Evolutionary conservation across 2,329 filamentous ascomycete genomes (phyloP).

Genomic region (Colletotrichum abscissum): DNA sequence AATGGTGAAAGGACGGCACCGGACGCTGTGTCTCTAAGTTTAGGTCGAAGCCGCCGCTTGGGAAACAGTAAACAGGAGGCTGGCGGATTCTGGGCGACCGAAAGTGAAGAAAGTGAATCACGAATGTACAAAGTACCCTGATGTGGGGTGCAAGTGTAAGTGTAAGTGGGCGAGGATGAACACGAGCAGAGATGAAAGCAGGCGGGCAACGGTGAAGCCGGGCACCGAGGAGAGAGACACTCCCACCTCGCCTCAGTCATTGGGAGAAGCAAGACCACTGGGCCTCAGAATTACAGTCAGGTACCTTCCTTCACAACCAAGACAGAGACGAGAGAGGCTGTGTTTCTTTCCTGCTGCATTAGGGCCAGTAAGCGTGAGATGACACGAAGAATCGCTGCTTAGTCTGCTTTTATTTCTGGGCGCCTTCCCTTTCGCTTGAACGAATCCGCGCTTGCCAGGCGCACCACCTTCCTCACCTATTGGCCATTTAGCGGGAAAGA

Average conservation of each 20-base stretch:
- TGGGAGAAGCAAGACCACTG: background rate
- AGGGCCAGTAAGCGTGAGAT: background rate
- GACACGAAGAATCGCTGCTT: background rate
- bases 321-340: background rate
- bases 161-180: background rate
- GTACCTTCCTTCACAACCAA: no score
- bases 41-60: background rate
- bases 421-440: background rate
- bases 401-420: background rate
- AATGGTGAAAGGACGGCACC: background rate
- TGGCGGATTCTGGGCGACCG: background rate
- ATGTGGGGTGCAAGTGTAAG: no score
- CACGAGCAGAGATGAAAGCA: background rate
- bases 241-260: background rate
- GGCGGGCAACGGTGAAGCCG: background rate
- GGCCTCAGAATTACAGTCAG: no score
- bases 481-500: background rate
- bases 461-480: background rate
- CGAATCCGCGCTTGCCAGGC: background rate
- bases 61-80: constrained; percentile 20
- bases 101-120: background rate
- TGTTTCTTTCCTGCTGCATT: background rate
- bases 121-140: background rate
- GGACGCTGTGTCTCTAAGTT: background rate
- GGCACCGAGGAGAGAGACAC: background rate